A percentile compares a stretch with the other conserved stretches of the same genome.
These are phyloP conservation scores for Papiliotrema flavescens DNA, from an alignment of 1,284 basidiomycete genomes.

Conservation along the genomic window DNA sequence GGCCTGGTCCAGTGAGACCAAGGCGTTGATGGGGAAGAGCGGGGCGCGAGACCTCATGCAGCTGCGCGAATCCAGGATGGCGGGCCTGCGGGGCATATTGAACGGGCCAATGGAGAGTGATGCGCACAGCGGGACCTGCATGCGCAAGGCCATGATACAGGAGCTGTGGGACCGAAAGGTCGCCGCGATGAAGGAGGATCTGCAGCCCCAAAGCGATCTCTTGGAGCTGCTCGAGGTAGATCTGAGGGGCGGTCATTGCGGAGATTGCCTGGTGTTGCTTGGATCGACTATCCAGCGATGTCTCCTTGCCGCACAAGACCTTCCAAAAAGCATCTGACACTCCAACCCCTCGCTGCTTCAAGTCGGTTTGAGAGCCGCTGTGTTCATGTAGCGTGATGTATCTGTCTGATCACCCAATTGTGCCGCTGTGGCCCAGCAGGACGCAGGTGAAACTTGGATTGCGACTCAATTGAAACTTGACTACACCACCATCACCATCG, in stretches of 20 bases:
- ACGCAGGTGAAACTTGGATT: too few species aligned
- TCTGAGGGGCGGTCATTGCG: conserved; percentile 27
- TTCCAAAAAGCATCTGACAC: conserved; percentile 21
- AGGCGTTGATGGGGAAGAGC: conserved; percentile 24
- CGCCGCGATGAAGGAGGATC: background rate
- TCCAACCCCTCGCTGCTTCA: background rate
- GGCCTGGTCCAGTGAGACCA: conserved; percentile 21
- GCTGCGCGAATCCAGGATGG: conserved; percentile 16
- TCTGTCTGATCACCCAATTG: too few species aligned
- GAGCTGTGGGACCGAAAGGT: conserved; percentile 17
- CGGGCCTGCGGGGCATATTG: conserved; percentile 22
- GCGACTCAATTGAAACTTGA: too few species aligned
- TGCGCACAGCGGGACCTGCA: conserved; percentile 17
- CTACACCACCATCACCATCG: too few species aligned
- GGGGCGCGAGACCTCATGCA: conserved; percentile 11
- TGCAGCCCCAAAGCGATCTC: conserved; percentile 20
- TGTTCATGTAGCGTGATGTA: too few species aligned
- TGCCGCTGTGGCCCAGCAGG: too few species aligned
- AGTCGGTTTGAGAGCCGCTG: background rate
- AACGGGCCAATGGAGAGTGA: conserved; percentile 13
- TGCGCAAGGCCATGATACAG: conserved; percentile 8
- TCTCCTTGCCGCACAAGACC: conserved; percentile 20
- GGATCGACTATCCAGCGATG: conserved; percentile 26
- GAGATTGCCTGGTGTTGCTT: conserved; percentile 27
- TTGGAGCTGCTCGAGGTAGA: conserved; percentile 29